phyloP scores from a whole-genome alignment of 2,329 filamentous ascomycete species.

The Fusarium newnesense region DNA sequence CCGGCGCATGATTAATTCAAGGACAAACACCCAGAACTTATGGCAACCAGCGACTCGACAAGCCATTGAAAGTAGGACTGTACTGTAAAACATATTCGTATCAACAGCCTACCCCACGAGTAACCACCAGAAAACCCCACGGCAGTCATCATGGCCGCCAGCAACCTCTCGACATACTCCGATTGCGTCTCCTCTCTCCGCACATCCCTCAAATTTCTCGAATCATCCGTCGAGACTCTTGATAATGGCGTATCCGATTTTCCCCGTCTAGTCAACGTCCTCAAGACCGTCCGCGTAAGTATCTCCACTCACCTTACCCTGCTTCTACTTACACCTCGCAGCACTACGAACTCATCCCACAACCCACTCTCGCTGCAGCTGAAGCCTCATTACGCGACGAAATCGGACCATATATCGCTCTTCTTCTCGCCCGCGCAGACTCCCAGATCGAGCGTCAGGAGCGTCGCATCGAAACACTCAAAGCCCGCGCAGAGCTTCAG shows the following conservation, averaged over 20 bases:
- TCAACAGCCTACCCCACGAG: constrained; percentile 15
- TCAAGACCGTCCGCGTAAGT: constrained; percentile 68
- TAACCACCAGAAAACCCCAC: constrained; percentile 7
- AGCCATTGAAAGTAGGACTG: not conserved
- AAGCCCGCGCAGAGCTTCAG: constrained; percentile 84
- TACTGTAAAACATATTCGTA: not conserved
- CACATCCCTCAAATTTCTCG: constrained; percentile 68
- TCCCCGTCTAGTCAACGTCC: constrained; percentile 63
- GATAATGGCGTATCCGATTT: constrained; percentile 67
- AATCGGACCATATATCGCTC: constrained; percentile 85
- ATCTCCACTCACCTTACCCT: not conserved
- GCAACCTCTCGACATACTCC: constrained; percentile 55
- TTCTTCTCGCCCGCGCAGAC: constrained; percentile 83
- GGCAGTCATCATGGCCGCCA: constrained; percentile 36
- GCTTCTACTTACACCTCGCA: constrained; percentile 49
- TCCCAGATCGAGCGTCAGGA: constrained; percentile 85
- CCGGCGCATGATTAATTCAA: not conserved
- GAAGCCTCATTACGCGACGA: constrained; percentile 88
- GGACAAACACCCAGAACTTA: not conserved
- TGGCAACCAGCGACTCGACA: no score
- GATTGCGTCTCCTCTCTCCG: constrained; percentile 70
- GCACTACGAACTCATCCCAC: constrained; percentile 94
- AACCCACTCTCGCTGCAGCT: constrained; percentile 82
- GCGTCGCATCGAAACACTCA: constrained; percentile 83
- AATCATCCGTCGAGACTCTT: constrained; percentile 68